Conservation (phyloP, 2,329 filamentous ascomycete species). For the Nemania sp. region DNA sequence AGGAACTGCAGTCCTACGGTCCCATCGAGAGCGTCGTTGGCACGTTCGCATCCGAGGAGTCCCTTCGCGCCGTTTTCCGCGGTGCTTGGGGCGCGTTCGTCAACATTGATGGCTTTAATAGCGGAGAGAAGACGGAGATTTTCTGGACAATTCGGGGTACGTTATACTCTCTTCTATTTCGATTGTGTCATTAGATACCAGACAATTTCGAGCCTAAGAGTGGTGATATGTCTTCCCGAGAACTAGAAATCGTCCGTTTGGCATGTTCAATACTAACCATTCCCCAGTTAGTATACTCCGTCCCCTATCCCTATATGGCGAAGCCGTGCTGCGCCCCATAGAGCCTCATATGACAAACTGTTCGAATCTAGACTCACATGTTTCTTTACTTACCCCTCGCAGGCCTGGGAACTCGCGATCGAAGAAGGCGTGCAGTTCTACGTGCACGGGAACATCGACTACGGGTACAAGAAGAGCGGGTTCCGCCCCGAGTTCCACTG, state of each 20-base stretch:
- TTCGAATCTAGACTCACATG: too few species aligned
- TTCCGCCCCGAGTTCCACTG: constrained; percentile 59
- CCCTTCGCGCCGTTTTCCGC: constrained; percentile 58
- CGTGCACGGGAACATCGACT: constrained; percentile 64
- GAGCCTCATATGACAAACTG: too few species aligned
- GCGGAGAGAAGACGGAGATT: constrained; percentile 64
- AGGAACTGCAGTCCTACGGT: constrained; percentile 56
- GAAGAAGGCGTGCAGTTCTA: constrained; percentile 59
- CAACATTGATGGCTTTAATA: constrained; percentile 67
- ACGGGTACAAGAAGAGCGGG: constrained; percentile 59
- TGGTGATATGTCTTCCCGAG: too few species aligned
- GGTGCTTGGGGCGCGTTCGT: constrained; percentile 64
- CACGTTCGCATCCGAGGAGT: constrained; percentile 59
- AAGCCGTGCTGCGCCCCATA: too few species aligned
- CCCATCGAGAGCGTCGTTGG: constrained; percentile 62
- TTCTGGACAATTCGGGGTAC: constrained; percentile 59
- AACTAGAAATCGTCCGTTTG: too few species aligned
- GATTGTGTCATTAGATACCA: too few species aligned
- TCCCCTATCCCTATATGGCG: background rate
- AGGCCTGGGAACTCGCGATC: constrained; percentile 56
- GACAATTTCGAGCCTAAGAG: too few species aligned
- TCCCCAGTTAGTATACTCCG: constrained; percentile 23
- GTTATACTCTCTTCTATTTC: background rate
- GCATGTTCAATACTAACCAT: constrained; percentile 8
- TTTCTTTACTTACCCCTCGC: background rate